Percentiles rank a stretch among this genome's conserved stretches.
These are phyloP conservation scores for Breynia disticha DNA, from an alignment of 441 rosid genomes.

Conservation along the genomic window DNA sequence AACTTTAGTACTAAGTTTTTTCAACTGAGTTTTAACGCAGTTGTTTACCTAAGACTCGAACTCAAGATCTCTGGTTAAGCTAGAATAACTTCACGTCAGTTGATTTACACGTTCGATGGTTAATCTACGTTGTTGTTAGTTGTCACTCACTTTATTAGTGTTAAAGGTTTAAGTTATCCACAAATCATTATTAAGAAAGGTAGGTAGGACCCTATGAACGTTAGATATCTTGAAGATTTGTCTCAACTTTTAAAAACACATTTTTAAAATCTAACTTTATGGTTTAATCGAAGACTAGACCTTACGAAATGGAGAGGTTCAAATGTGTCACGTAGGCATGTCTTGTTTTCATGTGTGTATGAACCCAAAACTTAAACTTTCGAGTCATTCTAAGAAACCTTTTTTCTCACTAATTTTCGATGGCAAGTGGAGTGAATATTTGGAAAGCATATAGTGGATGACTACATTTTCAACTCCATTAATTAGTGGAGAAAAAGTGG, in stretches of 20 bases:
- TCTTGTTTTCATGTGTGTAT: slow-evolving; percentile 20
- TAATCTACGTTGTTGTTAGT: not conserved
- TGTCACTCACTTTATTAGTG: slow-evolving; percentile 1
- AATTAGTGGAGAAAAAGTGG: slow-evolving; percentile 23
- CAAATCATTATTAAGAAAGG: slow-evolving; percentile 2
- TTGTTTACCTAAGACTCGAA: no score
- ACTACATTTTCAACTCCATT: slow-evolving; percentile 25
- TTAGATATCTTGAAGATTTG: slow-evolving; percentile 22
- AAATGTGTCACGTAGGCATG: slow-evolving; percentile 26
- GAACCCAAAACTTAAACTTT: slow-evolving; percentile 25
- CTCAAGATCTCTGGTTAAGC: no score
- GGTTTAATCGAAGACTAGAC: slow-evolving; percentile 19
- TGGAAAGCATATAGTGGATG: slow-evolving; percentile 29
- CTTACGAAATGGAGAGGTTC: slow-evolving; percentile 13
- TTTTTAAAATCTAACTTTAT: slow-evolving; percentile 21
- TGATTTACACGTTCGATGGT: no score
- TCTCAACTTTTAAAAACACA: slow-evolving; percentile 32
- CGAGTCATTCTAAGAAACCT: slow-evolving; percentile 18
- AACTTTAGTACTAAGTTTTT: no score
- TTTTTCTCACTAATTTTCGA: slow-evolving; percentile 4
- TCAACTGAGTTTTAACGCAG: no score
- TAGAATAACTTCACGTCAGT: no score
- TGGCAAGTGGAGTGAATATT: slow-evolving; percentile 31
- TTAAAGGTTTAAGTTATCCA: slow-evolving; percentile 3
- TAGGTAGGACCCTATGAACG: slow-evolving; percentile 25